These are phyloP conservation scores for Capronia epimyces DNA, from an alignment of 2,329 filamentous ascomycete species.

Conservation along the genomic window DNA sequence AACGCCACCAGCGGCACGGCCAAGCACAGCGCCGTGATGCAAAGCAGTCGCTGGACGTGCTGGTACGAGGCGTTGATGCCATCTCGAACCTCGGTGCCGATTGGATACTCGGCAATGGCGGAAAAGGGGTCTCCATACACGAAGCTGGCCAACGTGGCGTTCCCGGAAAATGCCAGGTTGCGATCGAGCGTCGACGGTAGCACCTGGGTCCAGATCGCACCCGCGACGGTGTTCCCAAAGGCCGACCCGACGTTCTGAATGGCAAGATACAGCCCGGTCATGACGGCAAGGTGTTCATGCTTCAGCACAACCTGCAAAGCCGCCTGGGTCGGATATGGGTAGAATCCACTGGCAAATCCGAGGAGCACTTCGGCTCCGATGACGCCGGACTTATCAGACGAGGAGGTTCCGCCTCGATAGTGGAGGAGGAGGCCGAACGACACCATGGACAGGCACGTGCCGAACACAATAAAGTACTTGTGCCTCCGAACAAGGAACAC, in stretches of 20 bases:
- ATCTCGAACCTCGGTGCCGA: conserved; percentile 42
- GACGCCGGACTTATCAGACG: conserved; percentile 48
- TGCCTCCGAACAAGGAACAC: conserved; percentile 54
- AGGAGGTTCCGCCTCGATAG: conserved; percentile 50
- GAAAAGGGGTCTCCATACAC: conserved; percentile 38
- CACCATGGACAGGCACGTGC: conserved; percentile 55
- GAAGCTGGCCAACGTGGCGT: conserved; percentile 34
- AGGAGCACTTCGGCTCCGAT: conserved; percentile 59
- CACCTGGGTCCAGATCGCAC: conserved; percentile 43
- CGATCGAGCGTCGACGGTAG: conserved; percentile 33
- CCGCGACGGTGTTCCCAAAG: conserved; percentile 40
- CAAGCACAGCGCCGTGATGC: conserved; percentile 45
- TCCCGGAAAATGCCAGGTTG: conserved; percentile 23
- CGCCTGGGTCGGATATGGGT: conserved; percentile 47
- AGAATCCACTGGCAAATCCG: conserved; percentile 58
- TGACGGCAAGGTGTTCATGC: conserved; percentile 54
- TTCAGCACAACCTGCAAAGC: conserved; percentile 46
- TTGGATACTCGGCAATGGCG: conserved; percentile 32
- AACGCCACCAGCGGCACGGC: conserved; percentile 34
- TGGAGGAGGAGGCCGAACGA: conserved; percentile 59
- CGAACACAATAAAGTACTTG: conserved; percentile 56
- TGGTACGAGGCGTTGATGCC: conserved; percentile 41
- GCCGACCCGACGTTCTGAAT: conserved; percentile 43
- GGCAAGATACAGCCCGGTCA: conserved; percentile 47
- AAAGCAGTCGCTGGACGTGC: conserved; percentile 43